phyloP scores from a whole-genome alignment of 2,329 filamentous ascomycete genomes.

The Boeremia lycopersici region DNA sequence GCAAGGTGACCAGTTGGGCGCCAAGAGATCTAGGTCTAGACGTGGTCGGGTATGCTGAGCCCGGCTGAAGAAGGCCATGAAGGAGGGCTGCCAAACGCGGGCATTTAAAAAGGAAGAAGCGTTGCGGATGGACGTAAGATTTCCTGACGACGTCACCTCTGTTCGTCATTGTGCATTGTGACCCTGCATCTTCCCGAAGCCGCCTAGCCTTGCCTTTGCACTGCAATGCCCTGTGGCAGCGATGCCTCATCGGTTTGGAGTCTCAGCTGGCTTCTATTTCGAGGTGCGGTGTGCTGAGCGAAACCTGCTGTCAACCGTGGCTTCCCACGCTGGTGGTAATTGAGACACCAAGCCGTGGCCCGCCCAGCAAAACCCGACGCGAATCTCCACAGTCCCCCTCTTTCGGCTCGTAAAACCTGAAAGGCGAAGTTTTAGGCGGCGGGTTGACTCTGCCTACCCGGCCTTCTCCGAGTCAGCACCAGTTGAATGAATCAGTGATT shows the following conservation, averaged over 20 bases:
- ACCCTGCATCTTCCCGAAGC: constrained; percentile 22
- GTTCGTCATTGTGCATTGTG: constrained; percentile 40
- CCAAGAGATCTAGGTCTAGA: constrained; percentile 45
- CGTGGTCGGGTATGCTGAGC: constrained; percentile 37
- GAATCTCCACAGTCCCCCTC: constrained; percentile 15
- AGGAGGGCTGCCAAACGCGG: constrained; percentile 26
- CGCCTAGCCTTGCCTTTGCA: not conserved
- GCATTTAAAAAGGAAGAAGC: constrained; percentile 27
- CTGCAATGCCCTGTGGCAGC: not conserved
- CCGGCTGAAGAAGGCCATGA: constrained; percentile 20
- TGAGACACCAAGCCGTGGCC: not conserved
- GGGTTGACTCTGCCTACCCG: constrained; percentile 23
- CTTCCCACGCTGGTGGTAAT: not conserved
- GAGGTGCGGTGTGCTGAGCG: not conserved
- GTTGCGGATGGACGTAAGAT: constrained; percentile 24
- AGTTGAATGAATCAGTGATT: not conserved
- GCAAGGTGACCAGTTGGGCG: constrained; percentile 17
- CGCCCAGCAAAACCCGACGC: not conserved
- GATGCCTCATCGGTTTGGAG: not conserved
- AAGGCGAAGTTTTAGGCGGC: constrained; percentile 14
- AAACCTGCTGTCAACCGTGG: not conserved
- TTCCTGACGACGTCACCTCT: constrained; percentile 32
- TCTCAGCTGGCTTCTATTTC: not conserved
- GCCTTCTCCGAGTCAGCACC: constrained; percentile 23
- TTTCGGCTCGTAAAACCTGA: constrained; percentile 23